Base-by-base conservation (phyloP, 495 filamentous ascomycete species). In the Penicillium lagena region DNA sequence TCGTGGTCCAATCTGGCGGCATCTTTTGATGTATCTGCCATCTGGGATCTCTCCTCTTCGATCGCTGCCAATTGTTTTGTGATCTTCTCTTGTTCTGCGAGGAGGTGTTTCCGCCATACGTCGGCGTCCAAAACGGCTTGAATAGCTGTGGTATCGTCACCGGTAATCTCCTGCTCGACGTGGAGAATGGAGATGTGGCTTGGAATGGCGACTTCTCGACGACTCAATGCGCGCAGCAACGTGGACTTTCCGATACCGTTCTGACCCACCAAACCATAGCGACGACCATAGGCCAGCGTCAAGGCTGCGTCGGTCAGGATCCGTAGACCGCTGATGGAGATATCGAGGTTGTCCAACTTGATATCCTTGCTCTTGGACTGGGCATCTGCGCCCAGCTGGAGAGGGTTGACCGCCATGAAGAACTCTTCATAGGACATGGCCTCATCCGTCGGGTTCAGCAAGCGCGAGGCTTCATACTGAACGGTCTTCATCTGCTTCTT, bases 231-330 rank as follows among this genome's bases (percentile, higher is more conserved):
- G 38, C 91, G 76, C 39, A 99, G 77, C 40, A 99, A 72, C 11
- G 93, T 99, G 68, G 85, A 90, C 79, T 99, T 99, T 75, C 93
- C 93, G 45, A 99, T 90, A 89, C 93, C 93, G 77, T 99, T 99
- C 72, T 96, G 85, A 74, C 93, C 93, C 44, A 97, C 93, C 40
- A 97, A 77, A 81, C 93, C 94, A 67, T 97, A 99, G 43, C 93
- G 83, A 54, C 89, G 83, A 31, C 94, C 89, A 66, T 93, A 96
- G 2, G 93, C 86, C 50, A 99, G 76, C 2, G 90, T 96, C 38
- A 99, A 66, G 13, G 77, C 84, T 13, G 90, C 95, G 62, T 97
- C 94, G 35, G 80, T 86, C 52, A 99, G 60, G 51, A 99, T 99
- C 41, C 93, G 81, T 51, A 79, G 75, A 12, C 90, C 94, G 42